phyloP scores from a whole-genome alignment of 1,284 basidiomycete species.

The Cutaneotrichosporon dermatis region DNA sequence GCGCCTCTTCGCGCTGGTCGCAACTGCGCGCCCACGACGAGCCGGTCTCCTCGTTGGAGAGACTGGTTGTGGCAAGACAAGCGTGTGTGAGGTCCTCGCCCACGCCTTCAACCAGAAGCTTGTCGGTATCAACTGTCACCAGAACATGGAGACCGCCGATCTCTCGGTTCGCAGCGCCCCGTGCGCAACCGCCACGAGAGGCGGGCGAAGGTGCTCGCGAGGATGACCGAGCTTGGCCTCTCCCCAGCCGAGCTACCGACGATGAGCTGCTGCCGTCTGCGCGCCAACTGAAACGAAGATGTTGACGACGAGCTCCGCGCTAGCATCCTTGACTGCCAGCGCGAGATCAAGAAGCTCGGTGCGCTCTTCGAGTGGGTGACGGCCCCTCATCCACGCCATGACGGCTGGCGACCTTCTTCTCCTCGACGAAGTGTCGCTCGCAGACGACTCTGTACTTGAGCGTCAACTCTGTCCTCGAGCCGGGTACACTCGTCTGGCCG shows the following conservation, averaged over 20 bases:
- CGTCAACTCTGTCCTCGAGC: conserved; percentile 94
- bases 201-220: conserved; percentile 41
- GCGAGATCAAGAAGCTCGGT: conserved; percentile 52
- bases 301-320: conserved; percentile 16
- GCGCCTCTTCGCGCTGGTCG: conserved; percentile 77
- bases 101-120: conserved; percentile 62
- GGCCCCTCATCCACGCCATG: conserved; percentile 96
- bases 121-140: conserved; percentile 87
- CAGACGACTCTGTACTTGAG: conserved; percentile 97
- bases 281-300: conserved; percentile 12
- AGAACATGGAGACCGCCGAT: conserved; percentile 99
- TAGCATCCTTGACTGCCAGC: conserved; percentile 15
- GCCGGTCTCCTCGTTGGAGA: conserved; percentile 97
- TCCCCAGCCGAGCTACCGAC: conserved; percentile 26
- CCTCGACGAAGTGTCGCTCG: conserved; percentile 95
- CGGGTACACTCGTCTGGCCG: conserved; percentile 90
- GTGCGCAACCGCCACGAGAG: conserved; percentile 68
- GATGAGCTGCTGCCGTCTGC: conserved; percentile 24
- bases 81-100: conserved; percentile 87
- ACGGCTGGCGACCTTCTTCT: conserved; percentile 76
- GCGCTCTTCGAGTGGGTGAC: conserved; percentile 93
- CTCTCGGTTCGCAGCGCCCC: conserved; percentile 87
- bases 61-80: conserved; percentile 96
- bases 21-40: conserved; percentile 87
- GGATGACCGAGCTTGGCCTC: conserved; percentile 35